A percentile compares a stretch with the other conserved stretches of the same genome.
These are phyloP conservation scores for Microsporum ferrugineum DNA, from an alignment of 2,329 filamentous ascomycete genomes.

Conservation along the genomic window DNA sequence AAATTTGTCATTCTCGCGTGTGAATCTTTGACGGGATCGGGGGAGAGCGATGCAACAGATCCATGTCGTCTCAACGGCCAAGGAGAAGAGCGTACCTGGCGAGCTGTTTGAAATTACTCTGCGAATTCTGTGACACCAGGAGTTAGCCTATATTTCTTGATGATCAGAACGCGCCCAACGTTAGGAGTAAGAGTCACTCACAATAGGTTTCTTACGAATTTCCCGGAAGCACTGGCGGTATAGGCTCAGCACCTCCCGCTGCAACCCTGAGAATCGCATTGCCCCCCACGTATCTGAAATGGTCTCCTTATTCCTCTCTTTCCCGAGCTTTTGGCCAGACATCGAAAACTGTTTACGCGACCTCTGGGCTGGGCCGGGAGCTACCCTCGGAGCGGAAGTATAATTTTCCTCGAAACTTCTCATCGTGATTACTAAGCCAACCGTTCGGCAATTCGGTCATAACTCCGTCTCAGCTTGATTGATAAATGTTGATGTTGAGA, in stretches of 20 bases:
- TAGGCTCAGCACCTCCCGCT: conserved; percentile 73
- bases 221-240: conserved; percentile 80
- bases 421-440: not conserved
- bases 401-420: not conserved
- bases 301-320: not conserved
- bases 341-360: not conserved
- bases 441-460: not conserved
- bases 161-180: not conserved
- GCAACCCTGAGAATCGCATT: conserved; percentile 61
- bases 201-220: conserved; percentile 65
- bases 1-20: not conserved
- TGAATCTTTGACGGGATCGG: not conserved
- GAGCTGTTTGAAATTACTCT: conserved; percentile 32
- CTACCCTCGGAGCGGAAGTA: not conserved
- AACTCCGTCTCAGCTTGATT: not conserved
- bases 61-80: not conserved
- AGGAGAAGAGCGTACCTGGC: conserved; percentile 27
- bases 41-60: not conserved
- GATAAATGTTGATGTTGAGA: not conserved
- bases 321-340: not conserved
- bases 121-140: conserved; percentile 24
- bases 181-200: conserved; percentile 31
- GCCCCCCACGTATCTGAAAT: not conserved
- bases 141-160: not conserved
- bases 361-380: not conserved